Conservation (phyloP, 23 red algal species). For the Rhodosorus marinus region DNA sequence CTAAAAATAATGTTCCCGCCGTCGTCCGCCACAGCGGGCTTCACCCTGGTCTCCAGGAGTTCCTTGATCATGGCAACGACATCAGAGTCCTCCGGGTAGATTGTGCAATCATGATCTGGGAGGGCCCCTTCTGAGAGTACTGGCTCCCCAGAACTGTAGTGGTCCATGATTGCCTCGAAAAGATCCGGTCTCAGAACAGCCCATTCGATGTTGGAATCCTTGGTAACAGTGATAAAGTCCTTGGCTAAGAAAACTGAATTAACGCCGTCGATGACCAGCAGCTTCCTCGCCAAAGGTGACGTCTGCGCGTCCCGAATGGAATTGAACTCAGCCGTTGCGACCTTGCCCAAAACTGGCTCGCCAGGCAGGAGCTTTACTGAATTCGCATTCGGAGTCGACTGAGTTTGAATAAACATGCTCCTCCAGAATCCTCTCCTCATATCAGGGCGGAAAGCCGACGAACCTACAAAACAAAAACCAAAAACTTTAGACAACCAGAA, state of each 20-base stretch:
- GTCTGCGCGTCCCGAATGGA: conserved; percentile 10
- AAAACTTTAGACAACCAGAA: too few relatives aligned
- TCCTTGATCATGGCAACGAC: conserved; percentile 99
- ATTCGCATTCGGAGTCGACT: conserved; percentile 80
- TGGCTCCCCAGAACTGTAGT: conserved; percentile 21
- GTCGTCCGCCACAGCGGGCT: conserved; percentile 94
- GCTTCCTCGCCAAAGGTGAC: conserved; percentile 50
- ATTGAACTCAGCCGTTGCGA: conserved; percentile 44
- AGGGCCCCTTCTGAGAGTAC: conserved; percentile 5
- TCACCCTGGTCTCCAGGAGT: conserved; percentile 84
- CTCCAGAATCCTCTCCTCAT: too few relatives aligned
- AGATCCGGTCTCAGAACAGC: conserved; percentile 69
- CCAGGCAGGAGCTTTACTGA: conserved; percentile 92
- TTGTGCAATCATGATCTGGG: conserved; percentile 19
- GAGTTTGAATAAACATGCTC: conserved; percentile 82
- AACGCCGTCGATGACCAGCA: conserved; percentile 65
- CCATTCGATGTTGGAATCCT: conserved; percentile 59
- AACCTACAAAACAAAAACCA: too few relatives aligned
- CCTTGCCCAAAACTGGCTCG: conserved; percentile 52
- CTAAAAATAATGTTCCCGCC: conserved; percentile 87
- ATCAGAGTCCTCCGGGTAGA: conserved; percentile 58
- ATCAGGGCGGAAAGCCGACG: too few relatives aligned
- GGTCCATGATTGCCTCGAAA: conserved; percentile 82
- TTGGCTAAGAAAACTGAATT: conserved; percentile 59
- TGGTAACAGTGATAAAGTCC: conserved; percentile 92